A percentile compares a stretch with the other conserved stretches of the same genome.
These are phyloP conservation scores for Boletales sp. DNA, from an alignment of 768 basidiomycete genomes.

Conservation along the genomic window DNA sequence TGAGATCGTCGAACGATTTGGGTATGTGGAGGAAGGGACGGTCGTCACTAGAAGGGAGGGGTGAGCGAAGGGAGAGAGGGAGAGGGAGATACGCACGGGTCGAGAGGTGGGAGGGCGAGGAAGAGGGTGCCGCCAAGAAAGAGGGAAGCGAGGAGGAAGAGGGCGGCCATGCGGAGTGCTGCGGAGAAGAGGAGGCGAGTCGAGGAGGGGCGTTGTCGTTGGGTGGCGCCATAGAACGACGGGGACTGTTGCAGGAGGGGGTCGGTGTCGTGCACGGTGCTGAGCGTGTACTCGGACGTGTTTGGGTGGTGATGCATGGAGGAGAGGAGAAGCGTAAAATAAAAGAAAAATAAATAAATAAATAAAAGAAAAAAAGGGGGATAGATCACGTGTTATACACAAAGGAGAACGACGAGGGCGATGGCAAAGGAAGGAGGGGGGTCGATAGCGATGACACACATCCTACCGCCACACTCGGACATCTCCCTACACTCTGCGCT, in stretches of 20 bases:
- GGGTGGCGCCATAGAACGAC: slow-evolving; percentile 49
- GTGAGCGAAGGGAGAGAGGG: slow-evolving; percentile 6
- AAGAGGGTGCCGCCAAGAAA: slow-evolving; percentile 77
- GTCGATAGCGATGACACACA: slow-evolving; percentile 41
- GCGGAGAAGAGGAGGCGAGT: slow-evolving; percentile 72
- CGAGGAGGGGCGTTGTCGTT: slow-evolving; percentile 33
- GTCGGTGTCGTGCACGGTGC: slow-evolving; percentile 45
- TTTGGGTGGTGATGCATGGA: slow-evolving; percentile 26
- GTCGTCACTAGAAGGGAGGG: slow-evolving; percentile 56
- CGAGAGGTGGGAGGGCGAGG: slow-evolving; percentile 74
- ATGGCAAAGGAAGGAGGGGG: slow-evolving; percentile 9
- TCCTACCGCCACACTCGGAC: slow-evolving; percentile 45
- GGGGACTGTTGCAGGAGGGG: slow-evolving; percentile 33
- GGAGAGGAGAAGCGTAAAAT: not conserved
- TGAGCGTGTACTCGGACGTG: slow-evolving; percentile 60
- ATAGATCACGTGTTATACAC: slow-evolving; percentile 18
- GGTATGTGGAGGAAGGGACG: slow-evolving; percentile 76
- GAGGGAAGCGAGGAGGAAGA: slow-evolving; percentile 69
- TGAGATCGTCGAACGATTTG: slow-evolving; percentile 82
- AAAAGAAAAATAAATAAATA: slow-evolving; percentile 1
- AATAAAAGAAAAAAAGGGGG: not conserved
- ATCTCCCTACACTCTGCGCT: slow-evolving; percentile 57
- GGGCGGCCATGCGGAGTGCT: slow-evolving; percentile 74
- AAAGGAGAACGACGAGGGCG: slow-evolving; percentile 17
- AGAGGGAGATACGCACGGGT: slow-evolving; percentile 54